Percentiles rank a stretch among this genome's conserved stretches.
Conservation (phyloP, 441 rosid species). For the Brassica hybrid region DNA sequence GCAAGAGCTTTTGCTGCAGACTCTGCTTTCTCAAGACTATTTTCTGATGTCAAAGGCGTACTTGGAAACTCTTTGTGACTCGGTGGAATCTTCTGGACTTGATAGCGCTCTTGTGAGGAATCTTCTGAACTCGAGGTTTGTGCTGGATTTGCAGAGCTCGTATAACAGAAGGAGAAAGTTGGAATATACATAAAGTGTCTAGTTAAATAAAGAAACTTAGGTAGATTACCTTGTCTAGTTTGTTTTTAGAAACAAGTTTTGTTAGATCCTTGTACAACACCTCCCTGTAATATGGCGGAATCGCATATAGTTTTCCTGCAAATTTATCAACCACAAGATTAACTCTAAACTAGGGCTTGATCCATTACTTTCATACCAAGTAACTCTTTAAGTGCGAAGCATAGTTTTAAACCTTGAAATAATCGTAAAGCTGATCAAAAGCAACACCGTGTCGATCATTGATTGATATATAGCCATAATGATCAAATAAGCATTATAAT, state of each 20-base stretch:
- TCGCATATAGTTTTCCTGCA: conserved; percentile 56
- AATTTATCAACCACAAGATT: conserved; percentile 9
- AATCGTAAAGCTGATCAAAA: conserved; percentile 47
- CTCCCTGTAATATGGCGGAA: conserved; percentile 57
- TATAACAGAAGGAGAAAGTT: neutral
- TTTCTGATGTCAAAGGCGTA: neutral
- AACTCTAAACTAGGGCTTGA: neutral
- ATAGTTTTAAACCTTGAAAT: conserved; percentile 36
- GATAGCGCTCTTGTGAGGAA: neutral
- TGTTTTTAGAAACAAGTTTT: conserved; percentile 59
- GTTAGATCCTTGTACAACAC: conserved; percentile 49
- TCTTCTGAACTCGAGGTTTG: neutral
- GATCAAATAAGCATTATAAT: conserved; percentile 48
- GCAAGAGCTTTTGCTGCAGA: neutral
- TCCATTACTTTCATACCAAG: no score
- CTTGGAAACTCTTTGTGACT: neutral
- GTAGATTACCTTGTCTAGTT: conserved; percentile 53
- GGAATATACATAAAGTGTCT: neutral
- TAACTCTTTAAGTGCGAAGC: no score
- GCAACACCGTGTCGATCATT: conserved; percentile 52
- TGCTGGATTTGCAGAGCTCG: neutral
- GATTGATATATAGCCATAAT: conserved; percentile 54
- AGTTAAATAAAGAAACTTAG: no score
- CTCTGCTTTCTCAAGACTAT: neutral
- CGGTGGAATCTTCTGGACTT: neutral